Conservation (phyloP, 2,329 filamentous ascomycete genomes). For the Blastomyces silverae region DNA sequence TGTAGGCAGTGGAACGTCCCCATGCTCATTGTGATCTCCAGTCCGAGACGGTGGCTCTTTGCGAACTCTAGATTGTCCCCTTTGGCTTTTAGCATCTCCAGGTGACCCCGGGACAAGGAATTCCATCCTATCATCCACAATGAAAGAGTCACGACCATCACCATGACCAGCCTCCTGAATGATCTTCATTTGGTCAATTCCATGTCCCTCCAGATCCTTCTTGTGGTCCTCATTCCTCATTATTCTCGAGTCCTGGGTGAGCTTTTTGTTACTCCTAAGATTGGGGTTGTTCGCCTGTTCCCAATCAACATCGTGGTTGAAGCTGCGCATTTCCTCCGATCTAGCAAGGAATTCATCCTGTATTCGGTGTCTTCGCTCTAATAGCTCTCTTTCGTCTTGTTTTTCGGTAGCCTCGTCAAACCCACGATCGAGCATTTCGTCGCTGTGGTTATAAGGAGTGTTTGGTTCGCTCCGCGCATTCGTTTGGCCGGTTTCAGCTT, state of each 20-base stretch:
- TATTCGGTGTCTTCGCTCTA: constrained; percentile 39
- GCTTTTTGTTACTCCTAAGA: constrained; percentile 49
- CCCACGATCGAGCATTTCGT: constrained; percentile 27
- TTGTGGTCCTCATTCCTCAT: constrained; percentile 57
- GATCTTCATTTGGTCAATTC: constrained; percentile 65
- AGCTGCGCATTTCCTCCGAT: constrained; percentile 56
- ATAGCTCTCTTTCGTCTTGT: constrained; percentile 38
- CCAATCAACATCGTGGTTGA: constrained; percentile 68
- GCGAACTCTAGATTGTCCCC: not conserved
- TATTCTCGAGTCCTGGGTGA: constrained; percentile 53
- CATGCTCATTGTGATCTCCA: not conserved
- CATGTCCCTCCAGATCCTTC: constrained; percentile 71
- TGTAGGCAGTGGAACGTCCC: constrained; percentile 19
- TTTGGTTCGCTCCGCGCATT: constrained; percentile 13
- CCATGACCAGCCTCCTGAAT: constrained; percentile 56
- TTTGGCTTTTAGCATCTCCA: constrained; percentile 3
- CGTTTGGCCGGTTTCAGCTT: constrained; percentile 38
- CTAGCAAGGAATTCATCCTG: constrained; percentile 53
- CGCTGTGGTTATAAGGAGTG: constrained; percentile 15
- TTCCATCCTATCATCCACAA: constrained; percentile 60
- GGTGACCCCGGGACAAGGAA: constrained; percentile 60
- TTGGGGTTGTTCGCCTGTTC: constrained; percentile 54
- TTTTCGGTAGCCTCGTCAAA: constrained; percentile 32
- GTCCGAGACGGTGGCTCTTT: not conserved
- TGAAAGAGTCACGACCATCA: constrained; percentile 62